Percentiles rank a stretch among this genome's conserved stretches.
Conservation (phyloP, 2,329 filamentous ascomycete genomes). For the Sporothrix dimorphospora region DNA sequence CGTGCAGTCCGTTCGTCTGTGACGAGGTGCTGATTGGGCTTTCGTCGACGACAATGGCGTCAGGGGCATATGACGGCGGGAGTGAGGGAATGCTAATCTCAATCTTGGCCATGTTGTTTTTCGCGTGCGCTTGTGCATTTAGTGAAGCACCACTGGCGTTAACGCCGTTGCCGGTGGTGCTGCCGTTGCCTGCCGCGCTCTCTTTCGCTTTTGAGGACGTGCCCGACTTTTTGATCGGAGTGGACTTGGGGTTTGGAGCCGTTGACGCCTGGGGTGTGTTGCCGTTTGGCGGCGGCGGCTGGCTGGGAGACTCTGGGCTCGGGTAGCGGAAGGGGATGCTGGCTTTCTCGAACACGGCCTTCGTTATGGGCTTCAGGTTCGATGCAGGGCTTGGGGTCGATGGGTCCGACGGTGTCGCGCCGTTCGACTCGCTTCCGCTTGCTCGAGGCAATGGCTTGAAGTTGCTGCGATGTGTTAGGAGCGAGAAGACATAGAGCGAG, state of each 20-base stretch:
- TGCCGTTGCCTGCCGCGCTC: conserved; percentile 27
- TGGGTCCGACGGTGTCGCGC: conserved; percentile 29
- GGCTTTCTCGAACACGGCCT: conserved; percentile 51
- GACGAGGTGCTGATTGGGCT: not conserved
- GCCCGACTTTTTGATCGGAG: conserved; percentile 38
- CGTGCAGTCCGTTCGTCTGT: conserved; percentile 9
- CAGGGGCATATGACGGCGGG: conserved; percentile 18
- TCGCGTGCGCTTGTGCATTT: conserved; percentile 41
- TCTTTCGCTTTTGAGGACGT: conserved; percentile 26
- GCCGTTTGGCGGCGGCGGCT: conserved; percentile 19
- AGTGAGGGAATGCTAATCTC: conserved; percentile 52
- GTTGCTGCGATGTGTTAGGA: conserved; percentile 48
- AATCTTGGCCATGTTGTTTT: conserved; percentile 45
- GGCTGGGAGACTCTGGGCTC: conserved; percentile 42
- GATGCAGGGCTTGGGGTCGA: conserved; percentile 43
- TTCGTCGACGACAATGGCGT: not conserved
- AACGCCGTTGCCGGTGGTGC: conserved; percentile 34
- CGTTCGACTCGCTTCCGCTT: conserved; percentile 35
- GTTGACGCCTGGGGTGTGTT: conserved; percentile 35
- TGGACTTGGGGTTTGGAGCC: conserved; percentile 36
- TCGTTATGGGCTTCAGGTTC: conserved; percentile 55
- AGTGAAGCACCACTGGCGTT: conserved; percentile 32
- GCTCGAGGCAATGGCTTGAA: conserved; percentile 57
- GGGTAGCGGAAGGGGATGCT: conserved; percentile 47
- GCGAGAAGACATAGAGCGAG: not conserved